Evolutionary conservation across 805 yeast genomes (phyloP), one percentile per base, ranked within the genome.

Genomic region (Kazachstania viticola): DNA sequence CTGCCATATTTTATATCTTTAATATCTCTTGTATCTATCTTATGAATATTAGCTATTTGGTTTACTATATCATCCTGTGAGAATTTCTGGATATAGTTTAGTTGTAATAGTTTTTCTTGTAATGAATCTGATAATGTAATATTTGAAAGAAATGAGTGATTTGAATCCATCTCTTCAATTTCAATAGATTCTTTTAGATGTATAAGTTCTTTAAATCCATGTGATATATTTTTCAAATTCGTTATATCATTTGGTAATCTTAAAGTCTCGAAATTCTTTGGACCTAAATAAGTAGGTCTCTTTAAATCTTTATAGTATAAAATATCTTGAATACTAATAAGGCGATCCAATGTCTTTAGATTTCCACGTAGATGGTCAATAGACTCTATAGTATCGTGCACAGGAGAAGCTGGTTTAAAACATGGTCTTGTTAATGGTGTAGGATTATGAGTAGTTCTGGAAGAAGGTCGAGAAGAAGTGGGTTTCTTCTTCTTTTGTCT

Each of bases 11-110:
- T 31, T 17, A 40, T 33, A 3, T 42, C 49, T n/a, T 39, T 38
- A 12, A 49, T 38, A 31, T 43, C 44, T 13, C 40, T 26, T n/a
- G 42, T 40, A 28, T 50, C 48, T 13, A 51, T 48, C 4, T 28
- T 28, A 32, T 49, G 49, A 25, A 46, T 31, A n/a, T 33, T 27
- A 3, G 52, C 48, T 14, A 48, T 21, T 17, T 33, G 34, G 11
- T 28, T 21, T 3, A 42, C 22, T 11, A 39, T 21, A 7, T 30
- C 34, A 12, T 36, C 35, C 9, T 36, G 25, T 3, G 37, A 23
- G 12, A 34, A 18, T 12, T 24, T 27, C 15, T 27, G n/a, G n/a
- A n/a, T n/a, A n/a, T n/a, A n/a, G n/a, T n/a, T n/a, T n/a, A n/a
- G n/a, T n/a, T n/a, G n/a, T n/a, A n/a, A n/a, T n/a, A n/a, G n/a